Evolutionary conservation across 805 yeast species (phyloP), one percentile per base, ranked within the genome.

Genomic region (Sungouiella thailandica): DNA sequence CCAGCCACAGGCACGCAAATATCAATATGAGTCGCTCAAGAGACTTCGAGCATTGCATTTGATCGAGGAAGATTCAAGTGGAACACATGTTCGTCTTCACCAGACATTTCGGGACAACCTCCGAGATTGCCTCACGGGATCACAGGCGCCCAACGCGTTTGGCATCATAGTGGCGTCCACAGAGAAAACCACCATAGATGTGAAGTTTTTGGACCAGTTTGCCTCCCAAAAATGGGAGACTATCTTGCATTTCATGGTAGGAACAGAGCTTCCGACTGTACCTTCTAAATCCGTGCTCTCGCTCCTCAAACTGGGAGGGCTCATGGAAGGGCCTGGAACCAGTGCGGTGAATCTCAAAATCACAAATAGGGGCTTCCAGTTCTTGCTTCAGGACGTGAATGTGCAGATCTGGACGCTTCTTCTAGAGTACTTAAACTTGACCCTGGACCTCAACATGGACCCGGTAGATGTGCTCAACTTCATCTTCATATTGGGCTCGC

Each of bases 221-320:
- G 95, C 96, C 10, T 73, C 87, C 5, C 74, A 72, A 29, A 87
- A 83, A 53, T 93, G 98, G 98, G 99, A 93, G 55, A 77, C 86
- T 6, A 90, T 93, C 46, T 67, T 93, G 48, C 97, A 93, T 67
- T 93, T 82, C 63, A 90, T 93, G 97, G 99, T 93, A 28, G 96
- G 97, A 2, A 86, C 97, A 0, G 84, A 85, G 32, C 62, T 80
- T 29, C 71, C 68, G 12, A 62, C 75, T 2, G 96, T 96, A 3
- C 50, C 50, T 2, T 80, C 89, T 30, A 71, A 73, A n/a, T 89
- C 90, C 12, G 97, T 90, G 1, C 65, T 93, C 31, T 73, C 78
- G 12, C 65, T 93, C 17, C 65, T 93, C 31, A 72, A 75, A 43
- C 87, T 80, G 62, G 82, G 95, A 41, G 90, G 90, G 2, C 66